Evolutionary conservation across 2,329 filamentous ascomycete genomes (phyloP), one percentile per base, ranked within the genome.

Genomic region (Sporothrix globosa): DNA sequence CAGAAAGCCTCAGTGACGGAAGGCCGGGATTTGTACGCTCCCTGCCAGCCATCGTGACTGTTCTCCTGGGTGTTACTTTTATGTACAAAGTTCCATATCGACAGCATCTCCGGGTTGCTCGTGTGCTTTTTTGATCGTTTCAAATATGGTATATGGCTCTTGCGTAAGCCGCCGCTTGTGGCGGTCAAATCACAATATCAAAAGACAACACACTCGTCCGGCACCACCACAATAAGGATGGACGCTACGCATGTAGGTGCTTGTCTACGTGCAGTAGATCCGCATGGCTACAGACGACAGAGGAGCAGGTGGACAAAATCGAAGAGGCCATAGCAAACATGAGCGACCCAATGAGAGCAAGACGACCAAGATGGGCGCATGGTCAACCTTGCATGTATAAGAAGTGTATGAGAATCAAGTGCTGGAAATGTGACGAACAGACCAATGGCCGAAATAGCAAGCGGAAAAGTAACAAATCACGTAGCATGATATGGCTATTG

Each of bases 261-360:
- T 67, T 67, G 69, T 66, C 69, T 68, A 68, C 65, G 63, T 70
- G 69, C 69, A 70, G 65, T 67, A 61, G 69, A 39, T 54, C 63
- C 54, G 69, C 61, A 67, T 67, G 46, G 46, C 54, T 39, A 54
- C 69, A 68, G 24, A 34, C 34, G 7, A 34, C 34, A 34, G 34
- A 34, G 5, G 34, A 14, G 53, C 67, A 67, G 34, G 54, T 70
- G 48, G 69, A 70, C 54, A 67, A 41, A 66, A 65, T 19, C 24
- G 30, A 39, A 58, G 24, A 17, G 53, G 11, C 11, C 41, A 66
- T 53, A 19, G 63, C 52, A 66, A 46, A 3, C 13, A 7, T n/a
- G 34, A 21, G 48, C 48, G 5, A 30, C 1, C 30, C 46, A 54
- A 54, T 21, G 61, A 52, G 44, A 34, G 6, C n/a, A 58, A n/a